Base-by-base conservation (phyloP, 345 rosid species). In the Hibiscus trionum region DNA sequence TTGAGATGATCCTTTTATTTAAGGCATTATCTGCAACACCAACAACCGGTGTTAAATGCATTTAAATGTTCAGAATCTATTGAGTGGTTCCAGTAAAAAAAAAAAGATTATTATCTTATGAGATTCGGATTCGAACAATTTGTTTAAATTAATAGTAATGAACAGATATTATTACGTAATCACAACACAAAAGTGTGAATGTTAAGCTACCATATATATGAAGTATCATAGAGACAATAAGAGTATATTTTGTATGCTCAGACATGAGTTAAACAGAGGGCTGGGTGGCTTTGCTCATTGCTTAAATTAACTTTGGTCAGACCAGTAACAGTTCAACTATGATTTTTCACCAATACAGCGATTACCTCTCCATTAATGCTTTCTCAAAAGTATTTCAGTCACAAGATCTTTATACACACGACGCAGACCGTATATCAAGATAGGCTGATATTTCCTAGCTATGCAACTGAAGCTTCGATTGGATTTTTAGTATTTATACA, bases 401-500 rank as follows among this genome's bases (percentile, higher is more conserved):
- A 42, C 66, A 46, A 39, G 19, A 46, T 47, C 37, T 60, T 46
- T 71, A 26, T 16, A 71, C 74, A 60, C 27, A 31, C 37, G 7
- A n/a, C 59, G 9, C 31, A 46, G 12, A 46, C 19, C 21, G 44
- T 29, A 11, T 15, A 27, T 1, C 56, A 59, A 26, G 27, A 27
- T 60, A 39, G 60, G 47, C 74, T 46, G 24, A 71, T 44, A 71
- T 24, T 37, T 55, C 58, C 66, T 44, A 7, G 57, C 14, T 59
- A 44, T 59, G 44, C 16, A 71, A 16, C 57, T 9, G 26, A 44
- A 15, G 17, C 66, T 9, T 10, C 12, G 27, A 46, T 26, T 1
- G 37, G 17, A 1, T 3, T 35, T 65, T 46, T 66, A 47, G 56
- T 21, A 24, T 46, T 7, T 47, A 66, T 19, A 66, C 8, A 4